These are phyloP conservation scores for Phymatotrichopsis omnivora DNA, from an alignment of 2,329 filamentous ascomycete genomes.

Conservation along the genomic window DNA sequence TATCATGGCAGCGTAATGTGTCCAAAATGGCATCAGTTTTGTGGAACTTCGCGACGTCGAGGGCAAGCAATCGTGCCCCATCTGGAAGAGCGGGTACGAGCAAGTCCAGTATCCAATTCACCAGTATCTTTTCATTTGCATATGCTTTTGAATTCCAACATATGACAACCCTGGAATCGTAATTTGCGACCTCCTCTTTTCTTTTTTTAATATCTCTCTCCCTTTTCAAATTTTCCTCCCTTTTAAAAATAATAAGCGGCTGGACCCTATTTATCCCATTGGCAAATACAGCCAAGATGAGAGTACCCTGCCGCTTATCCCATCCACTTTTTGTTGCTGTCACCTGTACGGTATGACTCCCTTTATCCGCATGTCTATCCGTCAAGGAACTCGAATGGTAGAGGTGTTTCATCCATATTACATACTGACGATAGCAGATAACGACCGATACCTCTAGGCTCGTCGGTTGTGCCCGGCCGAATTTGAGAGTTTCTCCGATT, in stretches of 20 bases:
- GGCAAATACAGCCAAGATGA: slow-evolving; percentile 7
- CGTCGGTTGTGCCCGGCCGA: too few species aligned
- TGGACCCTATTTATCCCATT: neutral
- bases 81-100: too few species aligned
- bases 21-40: neutral
- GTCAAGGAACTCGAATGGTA: slow-evolving; percentile 3
- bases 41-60: slow-evolving; percentile 6
- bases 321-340: slow-evolving; percentile 1
- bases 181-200: too few species aligned
- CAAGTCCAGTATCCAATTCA: too few species aligned
- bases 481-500: too few species aligned
- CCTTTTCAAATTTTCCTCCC: too few species aligned
- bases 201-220: too few species aligned
- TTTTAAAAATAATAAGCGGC: neutral
- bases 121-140: too few species aligned
- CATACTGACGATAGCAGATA: neutral
- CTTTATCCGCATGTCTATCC: slow-evolving; percentile 3
- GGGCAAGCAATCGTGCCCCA: too few species aligned
- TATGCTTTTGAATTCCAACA: too few species aligned
- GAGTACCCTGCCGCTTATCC: neutral
- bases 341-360: slow-evolving; percentile 1
- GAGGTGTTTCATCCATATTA: slow-evolving; percentile 3
- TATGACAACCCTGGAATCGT: too few species aligned
- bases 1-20: neutral
- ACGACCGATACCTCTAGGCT: too few species aligned